Percentiles rank a stretch among this genome's conserved stretches.
Conservation (phyloP, 352 stramenopile genomes). For the Globisporangium rhizosaccharum region DNA sequence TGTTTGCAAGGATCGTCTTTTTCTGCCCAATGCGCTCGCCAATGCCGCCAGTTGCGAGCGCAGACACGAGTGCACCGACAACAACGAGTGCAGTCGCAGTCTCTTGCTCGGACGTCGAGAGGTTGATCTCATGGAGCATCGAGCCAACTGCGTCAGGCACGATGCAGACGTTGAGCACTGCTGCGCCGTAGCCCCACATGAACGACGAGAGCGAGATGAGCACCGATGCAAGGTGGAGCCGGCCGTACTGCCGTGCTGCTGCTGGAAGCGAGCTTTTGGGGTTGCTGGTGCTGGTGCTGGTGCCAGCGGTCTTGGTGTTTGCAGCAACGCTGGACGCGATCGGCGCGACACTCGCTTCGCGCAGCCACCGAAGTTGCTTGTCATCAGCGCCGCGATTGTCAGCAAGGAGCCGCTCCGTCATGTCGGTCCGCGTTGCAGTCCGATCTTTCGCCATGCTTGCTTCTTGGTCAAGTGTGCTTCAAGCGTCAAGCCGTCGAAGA, state of each 20-base stretch:
- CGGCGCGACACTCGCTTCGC: slow-evolving; percentile 12
- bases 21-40: slow-evolving; percentile 56
- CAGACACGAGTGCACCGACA: slow-evolving; percentile 62
- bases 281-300: background rate
- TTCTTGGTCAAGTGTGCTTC: background rate
- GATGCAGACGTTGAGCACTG: slow-evolving; percentile 79
- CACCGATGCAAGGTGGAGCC: slow-evolving; percentile 45
- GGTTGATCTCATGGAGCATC: slow-evolving; percentile 66
- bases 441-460: slow-evolving; percentile 18
- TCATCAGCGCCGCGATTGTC: background rate
- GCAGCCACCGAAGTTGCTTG: slow-evolving; percentile 11
- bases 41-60: slow-evolving; percentile 44
- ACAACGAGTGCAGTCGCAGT: slow-evolving; percentile 69
- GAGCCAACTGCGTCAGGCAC: slow-evolving; percentile 64
- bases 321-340: slow-evolving; percentile 2
- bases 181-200: slow-evolving; percentile 67
- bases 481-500: background rate
- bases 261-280: background rate
- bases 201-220: slow-evolving; percentile 75
- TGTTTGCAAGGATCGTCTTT: slow-evolving; percentile 65
- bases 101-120: slow-evolving; percentile 67
- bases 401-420: slow-evolving; percentile 37
- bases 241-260: background rate
- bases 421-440: slow-evolving; percentile 4
- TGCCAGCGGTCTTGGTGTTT: background rate